Percentiles rank a stretch among this genome's conserved stretches.
Conservation (phyloP, 371 early-diverging fungal genomes). For the Coemansia sp. region DNA sequence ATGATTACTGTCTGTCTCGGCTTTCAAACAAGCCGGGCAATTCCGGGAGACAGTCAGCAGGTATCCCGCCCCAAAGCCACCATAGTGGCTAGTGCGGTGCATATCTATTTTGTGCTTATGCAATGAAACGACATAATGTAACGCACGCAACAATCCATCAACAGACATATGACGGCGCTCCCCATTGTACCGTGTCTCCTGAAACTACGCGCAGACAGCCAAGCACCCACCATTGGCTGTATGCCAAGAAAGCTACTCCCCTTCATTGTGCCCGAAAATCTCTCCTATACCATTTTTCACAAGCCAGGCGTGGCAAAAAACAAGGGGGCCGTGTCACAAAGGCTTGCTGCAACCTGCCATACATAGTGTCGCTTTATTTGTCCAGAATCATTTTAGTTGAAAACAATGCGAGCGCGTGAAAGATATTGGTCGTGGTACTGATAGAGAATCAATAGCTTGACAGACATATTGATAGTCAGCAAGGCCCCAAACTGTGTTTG, state of each 20-base stretch:
- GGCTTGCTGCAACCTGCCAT: not conserved
- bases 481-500: not conserved
- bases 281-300: not conserved
- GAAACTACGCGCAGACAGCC: not conserved
- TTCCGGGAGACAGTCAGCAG: not conserved
- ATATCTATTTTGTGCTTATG: constrained; percentile 1
- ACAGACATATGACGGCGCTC: constrained; percentile 11
- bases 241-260: not conserved
- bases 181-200: constrained; percentile 4
- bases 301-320: not conserved
- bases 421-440: not conserved
- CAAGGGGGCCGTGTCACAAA: not conserved
- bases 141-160: not conserved
- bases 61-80: not conserved
- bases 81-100: constrained; percentile 8
- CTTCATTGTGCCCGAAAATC: not conserved
- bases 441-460: not conserved
- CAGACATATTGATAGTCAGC: not conserved
- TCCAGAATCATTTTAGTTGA: no score
- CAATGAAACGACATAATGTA: not conserved
- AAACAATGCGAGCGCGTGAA: not conserved
- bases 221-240: not conserved
- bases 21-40: not conserved
- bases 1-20: not conserved
- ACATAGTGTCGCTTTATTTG: no score